Evolutionary conservation across 352 stramenopile genomes (phyloP).

Genomic region (Phytophthora macrochlamydospora): DNA sequence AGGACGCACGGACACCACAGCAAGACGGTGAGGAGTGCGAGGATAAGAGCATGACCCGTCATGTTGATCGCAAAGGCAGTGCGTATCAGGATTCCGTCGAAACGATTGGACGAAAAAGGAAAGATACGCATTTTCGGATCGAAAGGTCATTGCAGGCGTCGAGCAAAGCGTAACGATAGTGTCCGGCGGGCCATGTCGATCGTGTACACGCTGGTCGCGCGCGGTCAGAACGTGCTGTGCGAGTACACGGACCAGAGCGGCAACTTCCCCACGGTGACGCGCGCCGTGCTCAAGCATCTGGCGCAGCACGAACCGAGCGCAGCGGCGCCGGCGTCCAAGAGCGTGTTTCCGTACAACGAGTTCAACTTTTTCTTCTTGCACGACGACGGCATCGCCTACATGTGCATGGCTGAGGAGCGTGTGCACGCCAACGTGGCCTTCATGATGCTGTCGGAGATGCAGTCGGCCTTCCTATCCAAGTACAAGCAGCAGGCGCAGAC

Average conservation of each 20-base stretch:
- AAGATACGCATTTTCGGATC: constrained; percentile 23
- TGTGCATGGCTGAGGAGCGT: constrained; percentile 85
- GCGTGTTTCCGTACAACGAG: constrained; percentile 79
- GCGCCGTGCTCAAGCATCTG: constrained; percentile 75
- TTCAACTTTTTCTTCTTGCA: constrained; percentile 86
- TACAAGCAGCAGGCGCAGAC: constrained; percentile 72
- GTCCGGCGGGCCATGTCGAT: constrained; percentile 57
- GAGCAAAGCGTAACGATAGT: neutral
- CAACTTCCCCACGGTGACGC: constrained; percentile 81
- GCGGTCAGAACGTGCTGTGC: constrained; percentile 77
- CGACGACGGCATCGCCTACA: constrained; percentile 75
- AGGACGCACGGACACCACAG: constrained; percentile 3
- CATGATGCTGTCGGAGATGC: constrained; percentile 71
- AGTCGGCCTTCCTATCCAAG: constrained; percentile 64
- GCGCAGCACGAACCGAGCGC: constrained; percentile 49
- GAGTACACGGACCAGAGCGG: constrained; percentile 77
- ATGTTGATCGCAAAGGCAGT: constrained; percentile 7
- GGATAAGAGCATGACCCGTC: constrained; percentile 2
- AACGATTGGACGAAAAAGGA: constrained; percentile 31
- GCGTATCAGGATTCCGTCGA: constrained; percentile 4
- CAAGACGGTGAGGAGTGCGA: constrained; percentile 9
- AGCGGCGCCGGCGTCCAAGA: constrained; percentile 37
- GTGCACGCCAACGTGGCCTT: constrained; percentile 80
- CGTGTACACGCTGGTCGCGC: constrained; percentile 74
- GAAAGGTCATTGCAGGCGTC: constrained; percentile 1